Base-by-base conservation (phyloP, 495 filamentous ascomycete genomes). In the Aspergillus homomorphus region DNA sequence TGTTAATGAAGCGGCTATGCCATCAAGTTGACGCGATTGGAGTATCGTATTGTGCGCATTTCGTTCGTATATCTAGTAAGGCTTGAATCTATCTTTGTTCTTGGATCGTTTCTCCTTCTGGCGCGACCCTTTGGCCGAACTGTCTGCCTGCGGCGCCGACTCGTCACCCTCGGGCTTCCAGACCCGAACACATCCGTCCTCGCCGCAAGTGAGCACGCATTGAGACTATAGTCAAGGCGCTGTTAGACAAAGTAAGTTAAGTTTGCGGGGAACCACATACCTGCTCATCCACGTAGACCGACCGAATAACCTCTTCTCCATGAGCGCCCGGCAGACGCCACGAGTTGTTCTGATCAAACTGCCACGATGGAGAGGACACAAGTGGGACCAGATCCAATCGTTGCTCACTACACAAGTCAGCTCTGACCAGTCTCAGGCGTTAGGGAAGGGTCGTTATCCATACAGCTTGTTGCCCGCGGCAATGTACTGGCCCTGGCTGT, bases 241-340 rank as follows among this genome's bases (percentile, higher is more conserved):
- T 45, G 53, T 4, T 43, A 53, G 18, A 12, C 14, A 7, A 45
- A n/a, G 24, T 48, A 45, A 20, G 19, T 23, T 44, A 51, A 8
- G 45, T 20, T 18, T 12, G 59, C 12, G 52, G 26, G 22, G 2
- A 16, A 4, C 43, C 48, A 71, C 78, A 60, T 73, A 88, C 87
- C 68, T 79, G 77, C 53, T 88, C 86, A 60, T 89, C 81, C 44
- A 93, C 75, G 72, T 82, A 87, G 45, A 96, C 83, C 41, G 89
- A 87, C 48, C 93, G 82, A 20, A 95, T 86, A 51, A 97, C 81
- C 63, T 98, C 92, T 22, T 86, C 85, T 0, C 89, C 89, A 73
- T 97, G 93, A 4, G 85, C 92, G 22, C 88, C 90, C 1, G 81
- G 80, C 22, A 96, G 71, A 12, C 82, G 84, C 58, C 91, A 82